Evolutionary conservation across 371 early-diverging fungal species (phyloP), one percentile per base, ranked within the genome.

Genomic region (Mortierella sp.): DNA sequence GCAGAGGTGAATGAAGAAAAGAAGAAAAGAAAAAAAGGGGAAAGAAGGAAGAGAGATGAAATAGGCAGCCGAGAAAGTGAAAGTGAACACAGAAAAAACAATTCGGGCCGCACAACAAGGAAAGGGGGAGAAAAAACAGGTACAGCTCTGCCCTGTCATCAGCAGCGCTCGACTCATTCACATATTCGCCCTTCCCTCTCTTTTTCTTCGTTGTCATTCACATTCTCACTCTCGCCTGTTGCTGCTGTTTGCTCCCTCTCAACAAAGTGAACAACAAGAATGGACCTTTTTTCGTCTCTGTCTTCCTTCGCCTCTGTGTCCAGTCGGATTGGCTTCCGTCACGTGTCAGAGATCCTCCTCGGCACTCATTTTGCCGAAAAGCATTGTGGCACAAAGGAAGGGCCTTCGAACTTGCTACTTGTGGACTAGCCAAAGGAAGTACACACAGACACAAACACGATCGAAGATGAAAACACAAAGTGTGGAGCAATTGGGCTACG

Each of bases 71-170:
- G 68, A 68, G 24, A 24, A 34, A 72, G 24, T 71, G 47, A 50
- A 70, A 76, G 54, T 72, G 73, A 72, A 76, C 76, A 70, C 52
- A 34, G n/a, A 38, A 13, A 44, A 31, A 65, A 31, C 65, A 34
- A 34, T 26, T 74, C 24, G 74, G 58, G 26, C 74, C 74, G 74
- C 57, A 31, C 16, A 21, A 44, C 26, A 11, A 57, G 26, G 9
- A 48, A 57, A 57, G 58, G 63, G 19, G 63, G 0, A 34, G 28
- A 34, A 28, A 34, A 19, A 63, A 60, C 26, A 63, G 63, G 63
- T 19, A 63, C 63, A n/a, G n/a, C 63, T 16, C 31, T 63, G 34
- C 34, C 31, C 19, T 31, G 63, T 63, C 63, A 63, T 7, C 63
- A 63, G 60, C 7, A 19, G 31, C 28, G 16, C 31, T 5, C 31